Evolutionary conservation across 129 eudicot genomes (phyloP).

Genomic region (Helianthus annuus): DNA sequence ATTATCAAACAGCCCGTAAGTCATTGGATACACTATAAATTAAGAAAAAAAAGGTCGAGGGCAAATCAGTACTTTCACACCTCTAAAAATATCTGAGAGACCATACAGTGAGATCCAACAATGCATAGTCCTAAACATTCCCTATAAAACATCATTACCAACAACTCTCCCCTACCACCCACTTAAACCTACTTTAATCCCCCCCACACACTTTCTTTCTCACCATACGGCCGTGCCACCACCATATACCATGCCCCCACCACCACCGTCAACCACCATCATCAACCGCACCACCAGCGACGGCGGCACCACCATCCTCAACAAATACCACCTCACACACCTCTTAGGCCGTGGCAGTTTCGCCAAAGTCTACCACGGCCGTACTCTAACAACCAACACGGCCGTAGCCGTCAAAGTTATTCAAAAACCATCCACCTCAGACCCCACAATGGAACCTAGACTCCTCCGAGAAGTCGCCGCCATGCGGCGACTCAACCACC

Average conservation of each 20-base stretch:
- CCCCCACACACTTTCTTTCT: not conserved
- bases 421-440: slow-evolving; percentile 43
- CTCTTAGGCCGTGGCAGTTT: slow-evolving; percentile 82
- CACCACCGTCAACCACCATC: slow-evolving; percentile 20
- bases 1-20: no score
- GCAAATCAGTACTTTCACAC: slow-evolving; percentile 9
- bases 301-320: slow-evolving; percentile 51
- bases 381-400: slow-evolving; percentile 33
- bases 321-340: slow-evolving; percentile 62
- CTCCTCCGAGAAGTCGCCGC: slow-evolving; percentile 74
- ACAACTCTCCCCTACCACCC: slow-evolving; percentile 23
- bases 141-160: slow-evolving; percentile 36
- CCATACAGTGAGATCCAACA: slow-evolving; percentile 21
- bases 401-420: slow-evolving; percentile 66
- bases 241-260: slow-evolving; percentile 1
- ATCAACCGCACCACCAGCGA: slow-evolving; percentile 50
- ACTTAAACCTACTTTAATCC: slow-evolving; percentile 22
- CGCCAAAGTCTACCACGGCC: slow-evolving; percentile 79
- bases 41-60: not conserved
- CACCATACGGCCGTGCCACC: slow-evolving; percentile 34
- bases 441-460: slow-evolving; percentile 61
- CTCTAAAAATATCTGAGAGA: slow-evolving; percentile 24
- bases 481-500: slow-evolving; percentile 78
- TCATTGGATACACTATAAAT: no score
- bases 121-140: not conserved